phyloP scores from a whole-genome alignment of 2,329 filamentous ascomycete species.

The Neocucurbitaria cava region DNA sequence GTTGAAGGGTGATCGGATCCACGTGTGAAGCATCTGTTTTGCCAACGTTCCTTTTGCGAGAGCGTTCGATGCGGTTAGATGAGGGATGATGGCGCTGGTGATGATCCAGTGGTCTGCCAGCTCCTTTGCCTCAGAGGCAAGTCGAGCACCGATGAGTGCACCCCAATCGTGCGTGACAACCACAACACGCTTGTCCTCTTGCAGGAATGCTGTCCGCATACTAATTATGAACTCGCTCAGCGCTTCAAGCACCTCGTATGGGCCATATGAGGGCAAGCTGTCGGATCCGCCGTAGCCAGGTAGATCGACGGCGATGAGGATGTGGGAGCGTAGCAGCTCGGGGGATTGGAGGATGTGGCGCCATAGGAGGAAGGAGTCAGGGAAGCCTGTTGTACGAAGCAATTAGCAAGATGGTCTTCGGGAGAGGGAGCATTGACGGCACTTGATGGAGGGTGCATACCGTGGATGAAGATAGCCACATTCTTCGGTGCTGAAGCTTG shows the following conservation, averaged over 20 bases:
- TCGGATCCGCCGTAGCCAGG: constrained; percentile 67
- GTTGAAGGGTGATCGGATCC: constrained; percentile 54
- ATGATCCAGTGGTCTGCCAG: constrained; percentile 64
- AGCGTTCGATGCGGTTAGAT: constrained; percentile 53
- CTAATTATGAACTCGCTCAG: constrained; percentile 61
- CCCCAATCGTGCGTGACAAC: constrained; percentile 65
- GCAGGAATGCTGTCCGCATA: constrained; percentile 55
- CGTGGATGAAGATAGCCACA: constrained; percentile 64
- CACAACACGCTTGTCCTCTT: constrained; percentile 43
- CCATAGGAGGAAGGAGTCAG: constrained; percentile 65
- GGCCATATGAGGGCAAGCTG: constrained; percentile 56
- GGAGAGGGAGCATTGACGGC: background rate
- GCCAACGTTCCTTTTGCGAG: constrained; percentile 51
- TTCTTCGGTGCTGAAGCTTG: constrained; percentile 32
- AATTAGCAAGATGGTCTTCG: background rate
- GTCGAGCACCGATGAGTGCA: constrained; percentile 58
- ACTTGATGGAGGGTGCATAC: constrained; percentile 10
- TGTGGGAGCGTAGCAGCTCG: constrained; percentile 47
- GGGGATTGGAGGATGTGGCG: constrained; percentile 55
- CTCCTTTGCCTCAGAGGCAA: constrained; percentile 65
- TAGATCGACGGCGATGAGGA: constrained; percentile 63
- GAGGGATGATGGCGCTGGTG: constrained; percentile 58
- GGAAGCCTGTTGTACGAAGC: constrained; percentile 53
- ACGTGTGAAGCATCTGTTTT: constrained; percentile 59
- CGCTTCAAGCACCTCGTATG: constrained; percentile 60